These are phyloP conservation scores for Lathyrus oleraceus DNA, from an alignment of 306 rosid genomes.

Conservation along the genomic window DNA sequence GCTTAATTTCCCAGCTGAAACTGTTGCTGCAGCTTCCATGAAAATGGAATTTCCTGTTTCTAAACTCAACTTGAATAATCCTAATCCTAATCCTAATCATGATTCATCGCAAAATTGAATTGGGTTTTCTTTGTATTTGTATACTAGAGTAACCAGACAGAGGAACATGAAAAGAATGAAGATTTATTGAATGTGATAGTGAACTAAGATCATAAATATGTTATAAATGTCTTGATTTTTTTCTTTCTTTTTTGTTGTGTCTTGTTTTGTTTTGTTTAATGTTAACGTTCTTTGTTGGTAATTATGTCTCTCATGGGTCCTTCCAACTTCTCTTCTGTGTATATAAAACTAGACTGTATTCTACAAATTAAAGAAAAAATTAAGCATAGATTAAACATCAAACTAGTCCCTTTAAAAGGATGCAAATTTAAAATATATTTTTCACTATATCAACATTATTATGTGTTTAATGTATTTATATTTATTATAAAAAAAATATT, in stretches of 20 bases:
- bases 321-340: background rate
- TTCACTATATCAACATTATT: too few species aligned
- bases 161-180: background rate
- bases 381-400: background rate
- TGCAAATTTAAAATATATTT: too few species aligned
- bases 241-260: background rate
- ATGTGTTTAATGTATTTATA: too few species aligned
- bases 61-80: background rate
- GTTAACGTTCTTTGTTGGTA: background rate
- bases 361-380: background rate
- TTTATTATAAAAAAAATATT: too few species aligned
- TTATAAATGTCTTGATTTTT: background rate
- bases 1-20: conserved; percentile 71
- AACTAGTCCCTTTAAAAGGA: too few species aligned
- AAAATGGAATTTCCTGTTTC: conserved; percentile 30
- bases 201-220: background rate
- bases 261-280: background rate
- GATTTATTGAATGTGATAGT: background rate
- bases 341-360: background rate
- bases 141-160: too few species aligned
- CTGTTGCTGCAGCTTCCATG: conserved; percentile 47
- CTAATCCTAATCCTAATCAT: too few species aligned
- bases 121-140: too few species aligned
- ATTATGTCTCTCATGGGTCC: background rate
- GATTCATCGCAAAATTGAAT: too few species aligned